A percentile compares a stretch with the other conserved stretches of the same genome.
phyloP scores from a whole-genome alignment of 108 stramenopile species.

The Epipyxis sp. region DNA sequence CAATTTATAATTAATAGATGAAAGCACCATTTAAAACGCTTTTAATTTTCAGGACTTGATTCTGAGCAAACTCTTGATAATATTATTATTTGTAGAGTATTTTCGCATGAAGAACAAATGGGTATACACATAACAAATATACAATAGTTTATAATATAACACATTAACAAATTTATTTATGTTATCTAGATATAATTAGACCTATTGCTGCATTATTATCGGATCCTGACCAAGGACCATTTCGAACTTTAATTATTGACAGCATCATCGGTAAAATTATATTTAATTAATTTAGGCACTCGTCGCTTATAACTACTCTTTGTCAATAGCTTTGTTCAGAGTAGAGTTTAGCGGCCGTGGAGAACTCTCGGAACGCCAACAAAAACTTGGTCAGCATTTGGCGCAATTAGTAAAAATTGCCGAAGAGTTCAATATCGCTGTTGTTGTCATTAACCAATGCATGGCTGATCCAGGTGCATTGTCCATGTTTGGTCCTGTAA shows the following conservation, averaged over 20 bases:
- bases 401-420: slow-evolving; percentile 26
- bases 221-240: slow-evolving; percentile 39
- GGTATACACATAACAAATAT: not conserved
- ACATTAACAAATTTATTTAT: not conserved
- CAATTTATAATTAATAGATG: too few relatives aligned
- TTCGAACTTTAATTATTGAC: slow-evolving; percentile 59
- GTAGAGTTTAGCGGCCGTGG: slow-evolving; percentile 25
- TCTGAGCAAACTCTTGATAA: slow-evolving; percentile 52
- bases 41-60: too few relatives aligned
- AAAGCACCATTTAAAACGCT: slow-evolving; percentile 2
- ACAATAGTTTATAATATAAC: not conserved
- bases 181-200: not conserved
- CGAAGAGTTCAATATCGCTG: slow-evolving; percentile 58
- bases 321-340: slow-evolving; percentile 23
- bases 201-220: slow-evolving; percentile 22
- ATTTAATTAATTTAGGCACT: slow-evolving; percentile 47
- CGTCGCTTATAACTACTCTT: not conserved
- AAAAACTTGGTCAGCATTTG: slow-evolving; percentile 49
- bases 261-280: slow-evolving; percentile 46
- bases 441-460: slow-evolving; percentile 58
- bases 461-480: slow-evolving; percentile 56
- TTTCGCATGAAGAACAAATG: slow-evolving; percentile 45
- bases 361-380: slow-evolving; percentile 61
- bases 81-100: slow-evolving; percentile 37
- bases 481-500: slow-evolving; percentile 39